phyloP scores from a whole-genome alignment of 2,329 filamentous ascomycete genomes.

The Amphichorda felina region DNA sequence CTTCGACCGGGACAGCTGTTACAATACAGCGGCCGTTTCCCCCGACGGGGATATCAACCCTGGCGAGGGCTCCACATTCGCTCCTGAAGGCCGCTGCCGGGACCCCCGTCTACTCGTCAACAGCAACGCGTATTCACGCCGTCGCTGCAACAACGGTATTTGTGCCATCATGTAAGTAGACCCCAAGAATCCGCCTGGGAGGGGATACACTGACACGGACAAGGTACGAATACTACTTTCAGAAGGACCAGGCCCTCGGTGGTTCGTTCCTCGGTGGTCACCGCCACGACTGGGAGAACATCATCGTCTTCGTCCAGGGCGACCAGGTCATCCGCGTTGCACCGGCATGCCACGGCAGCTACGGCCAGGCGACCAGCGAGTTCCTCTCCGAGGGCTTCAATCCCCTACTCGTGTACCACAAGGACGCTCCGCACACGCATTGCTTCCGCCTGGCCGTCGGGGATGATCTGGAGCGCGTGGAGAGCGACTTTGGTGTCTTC shows the following conservation, averaged over 20 bases:
- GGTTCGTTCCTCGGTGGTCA: slow-evolving; percentile 21
- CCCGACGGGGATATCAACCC: slow-evolving; percentile 18
- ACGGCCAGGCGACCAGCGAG: slow-evolving; percentile 10
- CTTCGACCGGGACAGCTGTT: slow-evolving; percentile 27
- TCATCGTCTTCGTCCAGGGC: slow-evolving; percentile 18
- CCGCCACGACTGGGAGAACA: slow-evolving; percentile 28
- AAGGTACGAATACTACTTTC: slow-evolving; percentile 24
- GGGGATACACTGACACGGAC: background rate
- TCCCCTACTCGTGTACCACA: slow-evolving; percentile 16
- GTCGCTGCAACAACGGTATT: slow-evolving; percentile 19
- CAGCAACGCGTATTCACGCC: slow-evolving; percentile 18
- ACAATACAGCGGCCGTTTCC: slow-evolving; percentile 33
- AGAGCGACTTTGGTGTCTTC: slow-evolving; percentile 13
- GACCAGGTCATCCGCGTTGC: slow-evolving; percentile 15
- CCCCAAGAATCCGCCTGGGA: no score
- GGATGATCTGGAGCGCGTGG: slow-evolving; percentile 11
- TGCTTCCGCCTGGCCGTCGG: slow-evolving; percentile 17
- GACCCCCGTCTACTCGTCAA: slow-evolving; percentile 16
- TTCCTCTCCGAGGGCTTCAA: slow-evolving; percentile 9
- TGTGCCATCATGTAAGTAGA: slow-evolving; percentile 17
- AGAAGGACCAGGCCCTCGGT: slow-evolving; percentile 26
- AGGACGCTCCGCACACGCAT: slow-evolving; percentile 14
- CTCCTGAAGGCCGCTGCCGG: slow-evolving; percentile 15
- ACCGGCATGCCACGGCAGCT: slow-evolving; percentile 14
- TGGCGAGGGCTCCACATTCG: slow-evolving; percentile 12